Evolutionary conservation across 1,284 basidiomycete species (phyloP).

Genomic region (Apiotrichum laibachii): DNA sequence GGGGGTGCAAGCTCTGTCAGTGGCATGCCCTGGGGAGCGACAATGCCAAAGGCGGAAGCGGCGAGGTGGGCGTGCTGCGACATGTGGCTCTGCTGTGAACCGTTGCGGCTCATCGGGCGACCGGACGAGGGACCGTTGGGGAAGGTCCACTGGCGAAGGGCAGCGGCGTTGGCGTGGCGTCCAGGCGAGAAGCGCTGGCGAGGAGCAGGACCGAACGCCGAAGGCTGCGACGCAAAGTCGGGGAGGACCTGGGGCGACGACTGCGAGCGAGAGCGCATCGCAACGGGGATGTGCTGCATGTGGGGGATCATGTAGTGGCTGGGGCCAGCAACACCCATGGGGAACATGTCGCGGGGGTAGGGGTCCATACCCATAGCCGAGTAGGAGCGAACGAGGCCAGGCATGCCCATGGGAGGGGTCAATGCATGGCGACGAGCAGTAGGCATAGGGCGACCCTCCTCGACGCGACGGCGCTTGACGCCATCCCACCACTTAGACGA

Average conservation of each 20-base stretch:
- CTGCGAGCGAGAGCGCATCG: slow-evolving; percentile 22
- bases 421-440: slow-evolving; percentile 14
- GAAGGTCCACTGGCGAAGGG: slow-evolving; percentile 17
- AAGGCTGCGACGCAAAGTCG: slow-evolving; percentile 11
- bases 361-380: slow-evolving; percentile 21
- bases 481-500: slow-evolving; percentile 30
- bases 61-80: slow-evolving; percentile 3
- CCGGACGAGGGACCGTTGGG: slow-evolving; percentile 7
- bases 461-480: slow-evolving; percentile 25
- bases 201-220: slow-evolving; percentile 20
- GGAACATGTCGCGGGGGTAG: slow-evolving; percentile 16
- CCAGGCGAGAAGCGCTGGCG: slow-evolving; percentile 20
- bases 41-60: slow-evolving; percentile 20
- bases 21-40: background rate
- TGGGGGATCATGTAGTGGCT: slow-evolving; percentile 16
- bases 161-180: slow-evolving; percentile 18
- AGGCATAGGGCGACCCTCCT: slow-evolving; percentile 25
- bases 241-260: slow-evolving; percentile 21
- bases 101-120: slow-evolving; percentile 19
- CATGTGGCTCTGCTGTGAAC: slow-evolving; percentile 18
- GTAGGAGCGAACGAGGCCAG: slow-evolving; percentile 20
- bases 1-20: slow-evolving; percentile 1
- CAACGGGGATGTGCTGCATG: slow-evolving; percentile 10
- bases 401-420: slow-evolving; percentile 9
- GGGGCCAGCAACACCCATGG: slow-evolving; percentile 14